Evolutionary conservation across 2,329 filamentous ascomycete genomes (phyloP), one percentile per base, ranked within the genome.

Genomic region (Fusarium pseudoanthophilum): DNA sequence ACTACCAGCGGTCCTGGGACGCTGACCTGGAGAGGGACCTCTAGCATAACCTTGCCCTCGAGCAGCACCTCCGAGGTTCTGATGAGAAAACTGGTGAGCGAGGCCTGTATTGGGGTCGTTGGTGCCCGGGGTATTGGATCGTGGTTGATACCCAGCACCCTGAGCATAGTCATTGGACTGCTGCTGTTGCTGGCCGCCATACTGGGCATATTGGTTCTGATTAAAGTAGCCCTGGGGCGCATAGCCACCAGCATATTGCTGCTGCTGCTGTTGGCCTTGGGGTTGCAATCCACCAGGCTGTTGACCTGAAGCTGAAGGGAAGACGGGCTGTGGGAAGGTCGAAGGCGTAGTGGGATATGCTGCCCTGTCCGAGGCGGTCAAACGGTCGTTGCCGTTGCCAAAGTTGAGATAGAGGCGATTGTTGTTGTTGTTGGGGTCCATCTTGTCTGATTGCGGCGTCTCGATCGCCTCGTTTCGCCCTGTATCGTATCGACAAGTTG

Each of bases 81-180:
- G 95, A 83, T 98, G 95, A 66, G 95, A 97, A 83, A 98, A 97
- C 82, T 99, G 96, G 81, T 98, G 94, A 69, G 95, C 95, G 51
- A 98, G 89, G 36, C 95, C 95, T 78, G 94, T 96, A 77, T 95
- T 97, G 76, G 92, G 93, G 80, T 98, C 95, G 79, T 93, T 94
- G 80, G 89, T 85, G 66, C 87, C 89, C 10, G 90, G 88, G 7
- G 89, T 87, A 77, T 87, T 87, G 76, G 88, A 86, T 69, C 88
- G 84, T 68, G 84, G 84, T 79, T 88, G 87, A 75, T 88, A 85
- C 62, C 75, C 79, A 52, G 79, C 78, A 55, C 79, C 80, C 72
- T 89, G 87, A 55, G 88, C 86, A 76, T 88, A 88, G 74, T 90
- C 84, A 78, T 85, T 86, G 37, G 73, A 71, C 39, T 81, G 68